These are phyloP conservation scores for Verticillium nonalfalfae DNA, from an alignment of 2,329 filamentous ascomycete species.

Conservation along the genomic window DNA sequence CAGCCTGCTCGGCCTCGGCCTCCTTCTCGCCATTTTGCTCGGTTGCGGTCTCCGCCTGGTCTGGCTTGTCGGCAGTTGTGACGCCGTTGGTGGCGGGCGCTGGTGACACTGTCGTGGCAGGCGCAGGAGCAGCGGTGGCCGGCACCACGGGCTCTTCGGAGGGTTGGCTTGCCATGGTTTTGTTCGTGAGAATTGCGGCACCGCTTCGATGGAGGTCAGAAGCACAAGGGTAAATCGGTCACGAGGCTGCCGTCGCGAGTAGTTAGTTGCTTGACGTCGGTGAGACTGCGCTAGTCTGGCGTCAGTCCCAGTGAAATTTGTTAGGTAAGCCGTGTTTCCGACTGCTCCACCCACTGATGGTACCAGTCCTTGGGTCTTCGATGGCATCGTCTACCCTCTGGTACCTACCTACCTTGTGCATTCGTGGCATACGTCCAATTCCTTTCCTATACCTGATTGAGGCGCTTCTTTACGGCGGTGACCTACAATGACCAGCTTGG, in stretches of 20 bases:
- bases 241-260: not conserved
- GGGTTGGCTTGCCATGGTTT: conserved; percentile 8
- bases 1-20: conserved; percentile 31
- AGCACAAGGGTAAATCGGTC: not conserved
- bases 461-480: too few relatives aligned
- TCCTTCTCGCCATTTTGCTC: conserved; percentile 19
- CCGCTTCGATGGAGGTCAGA: not conserved
- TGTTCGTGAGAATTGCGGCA: not conserved
- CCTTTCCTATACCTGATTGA: too few relatives aligned
- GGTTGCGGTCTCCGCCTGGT: conserved; percentile 3
- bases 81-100: not conserved
- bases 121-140: not conserved
- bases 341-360: not conserved
- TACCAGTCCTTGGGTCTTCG: too few relatives aligned
- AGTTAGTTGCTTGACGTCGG: not conserved
- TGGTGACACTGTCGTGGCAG: not conserved
- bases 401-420: too few relatives aligned
- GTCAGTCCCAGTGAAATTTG: not conserved
- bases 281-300: not conserved
- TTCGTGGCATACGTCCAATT: too few relatives aligned
- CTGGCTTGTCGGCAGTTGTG: not conserved
- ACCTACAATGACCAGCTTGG: too few relatives aligned
- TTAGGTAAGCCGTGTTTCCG: not conserved
- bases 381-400: too few relatives aligned
- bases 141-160: conserved; percentile 2